Percentiles rank a stretch among this genome's conserved stretches.
Evolutionary conservation across 176 grass and related monocot species (phyloP).

Genomic region (Phyllostachys edulis): DNA sequence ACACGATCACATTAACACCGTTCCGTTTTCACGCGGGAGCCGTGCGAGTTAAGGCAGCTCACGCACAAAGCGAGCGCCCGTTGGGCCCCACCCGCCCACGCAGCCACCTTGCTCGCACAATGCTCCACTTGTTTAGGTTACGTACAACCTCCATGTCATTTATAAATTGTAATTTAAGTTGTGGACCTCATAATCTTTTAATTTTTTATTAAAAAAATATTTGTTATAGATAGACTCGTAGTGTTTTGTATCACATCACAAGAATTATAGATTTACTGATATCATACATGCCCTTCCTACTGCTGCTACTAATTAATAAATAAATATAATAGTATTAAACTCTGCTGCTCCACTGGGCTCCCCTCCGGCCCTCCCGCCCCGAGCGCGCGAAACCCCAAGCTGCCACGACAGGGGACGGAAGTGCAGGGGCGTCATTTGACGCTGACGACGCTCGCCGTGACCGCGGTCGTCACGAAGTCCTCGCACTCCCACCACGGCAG

Average conservation of each 20-base stretch:
- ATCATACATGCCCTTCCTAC: no score
- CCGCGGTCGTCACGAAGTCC: conserved; percentile 39
- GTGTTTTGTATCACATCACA: no score
- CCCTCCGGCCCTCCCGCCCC: background rate
- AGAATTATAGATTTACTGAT: no score
- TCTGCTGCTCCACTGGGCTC: background rate
- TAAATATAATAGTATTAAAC: conserved; percentile 14
- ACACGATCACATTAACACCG: background rate
- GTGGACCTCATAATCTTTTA: no score
- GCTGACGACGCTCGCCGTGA: conserved; percentile 39
- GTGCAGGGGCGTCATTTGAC: conserved; percentile 30
- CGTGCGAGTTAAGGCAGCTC: conserved; percentile 39
- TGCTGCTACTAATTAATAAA: background rate
- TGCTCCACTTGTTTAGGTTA: background rate
- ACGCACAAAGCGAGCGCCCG: conserved; percentile 2
- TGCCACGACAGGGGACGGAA: background rate
- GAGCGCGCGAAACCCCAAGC: background rate
- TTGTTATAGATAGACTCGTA: no score
- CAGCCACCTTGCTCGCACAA: background rate
- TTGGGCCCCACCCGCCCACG: conserved; percentile 20
- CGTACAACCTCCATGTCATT: no score
- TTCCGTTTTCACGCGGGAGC: conserved; percentile 23
- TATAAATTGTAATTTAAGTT: no score
- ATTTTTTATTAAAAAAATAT: no score
- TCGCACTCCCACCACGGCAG: conserved; percentile 48